phyloP scores from a whole-genome alignment of 1,284 basidiomycete species.

The Chalciporus sp. region DNA sequence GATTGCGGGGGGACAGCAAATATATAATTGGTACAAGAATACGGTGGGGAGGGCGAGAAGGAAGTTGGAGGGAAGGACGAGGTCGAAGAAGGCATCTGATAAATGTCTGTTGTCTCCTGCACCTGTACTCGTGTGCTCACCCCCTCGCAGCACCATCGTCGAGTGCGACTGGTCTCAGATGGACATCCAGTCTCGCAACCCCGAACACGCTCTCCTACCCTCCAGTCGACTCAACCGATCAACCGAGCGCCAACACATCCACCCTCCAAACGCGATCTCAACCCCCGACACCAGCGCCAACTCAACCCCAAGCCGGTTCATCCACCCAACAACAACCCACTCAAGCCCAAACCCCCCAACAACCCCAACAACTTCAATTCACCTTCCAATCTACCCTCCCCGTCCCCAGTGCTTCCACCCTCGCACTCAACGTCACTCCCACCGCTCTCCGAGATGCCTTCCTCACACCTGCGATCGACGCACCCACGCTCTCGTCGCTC shows the following conservation, averaged over 20 bases:
- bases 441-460: slow-evolving; percentile 51
- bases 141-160: slow-evolving; percentile 10
- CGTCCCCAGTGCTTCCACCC: slow-evolving; percentile 26
- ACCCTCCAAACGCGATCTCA: slow-evolving; percentile 36
- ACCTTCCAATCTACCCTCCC: slow-evolving; percentile 27
- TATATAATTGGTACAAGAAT: slow-evolving; percentile 72
- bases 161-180: slow-evolving; percentile 24
- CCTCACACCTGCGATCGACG: slow-evolving; percentile 43
- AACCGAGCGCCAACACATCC: slow-evolving; percentile 1
- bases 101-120: slow-evolving; percentile 38
- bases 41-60: slow-evolving; percentile 57
- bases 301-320: slow-evolving; percentile 25
- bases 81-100: slow-evolving; percentile 48
- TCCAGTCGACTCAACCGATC: slow-evolving; percentile 11
- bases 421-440: slow-evolving; percentile 40
- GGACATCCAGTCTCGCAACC: slow-evolving; percentile 37
- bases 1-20: slow-evolving; percentile 43
- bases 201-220: slow-evolving; percentile 21
- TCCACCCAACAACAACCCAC: slow-evolving; percentile 1
- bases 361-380: slow-evolving; percentile 40
- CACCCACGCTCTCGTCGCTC: slow-evolving; percentile 49
- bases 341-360: not conserved
- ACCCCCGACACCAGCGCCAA: slow-evolving; percentile 12
- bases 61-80: slow-evolving; percentile 53
- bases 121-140: not conserved